Base-by-base conservation (phyloP, 108 stramenopile genomes). In the Cyclotella kingstonii region DNA sequence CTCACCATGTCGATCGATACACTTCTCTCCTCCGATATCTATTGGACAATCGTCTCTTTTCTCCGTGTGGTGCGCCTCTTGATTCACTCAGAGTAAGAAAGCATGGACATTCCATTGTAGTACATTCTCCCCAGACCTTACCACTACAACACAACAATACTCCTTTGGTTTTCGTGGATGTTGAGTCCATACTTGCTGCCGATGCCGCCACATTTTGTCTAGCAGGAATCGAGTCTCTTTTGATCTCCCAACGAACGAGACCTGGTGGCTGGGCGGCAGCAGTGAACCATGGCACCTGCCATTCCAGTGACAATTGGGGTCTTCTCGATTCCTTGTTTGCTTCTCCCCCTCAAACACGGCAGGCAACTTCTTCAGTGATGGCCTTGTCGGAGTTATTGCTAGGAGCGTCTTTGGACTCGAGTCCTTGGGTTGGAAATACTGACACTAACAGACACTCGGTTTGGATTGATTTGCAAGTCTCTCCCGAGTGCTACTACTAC, bases 271-370 rank as follows among this genome's bases (percentile, higher is more conserved):
- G 73, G 73, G 73, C 64, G 4, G 63, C 58, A 19, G 63, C 71
- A 38, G 36, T 61, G 28, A 63, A 71, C 46, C 63, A 73, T 49
- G 64, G 64, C 29, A 52, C 73, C 7, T 74, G 73, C 14, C 64
- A 74, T 54, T 23, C 41, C 25, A 54, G 59, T 25, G 59, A 66
- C 41, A 66, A 59, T 31, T 66, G 73, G 73, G 73, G 73, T 35
- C 41, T 74, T 57, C 66, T 74, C 48, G 60, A 74, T 41, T 74
- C 73, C 4, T 46, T 74, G 23, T 74, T 74, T 61, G 56, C 14
- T 25, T 27, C 22, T 25, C 56, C 56, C 29, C 17, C 28, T 1
- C 17, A 54, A 30, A 17, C 21, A 47, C 2, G n/a, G 23, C 14
- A 2, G 33, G 15, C 56, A 26, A 25, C 7, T 5, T 14, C 21